Base-by-base conservation (phyloP, 345 rosid species). In the Firmiana major region DNA sequence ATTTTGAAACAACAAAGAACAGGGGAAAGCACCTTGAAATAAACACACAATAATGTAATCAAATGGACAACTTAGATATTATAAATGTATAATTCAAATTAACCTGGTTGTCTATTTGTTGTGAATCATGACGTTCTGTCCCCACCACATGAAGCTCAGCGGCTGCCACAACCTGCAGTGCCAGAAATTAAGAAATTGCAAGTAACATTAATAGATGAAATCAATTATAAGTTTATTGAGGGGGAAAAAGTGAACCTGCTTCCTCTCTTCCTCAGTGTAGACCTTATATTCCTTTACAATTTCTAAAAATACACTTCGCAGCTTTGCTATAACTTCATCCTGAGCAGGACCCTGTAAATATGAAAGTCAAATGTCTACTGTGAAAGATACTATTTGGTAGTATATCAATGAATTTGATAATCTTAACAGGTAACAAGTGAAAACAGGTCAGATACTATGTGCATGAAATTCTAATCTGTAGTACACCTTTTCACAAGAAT, bases 61-160 rank as follows among this genome's bases (percentile, higher is more conserved):
- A 45, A 53, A 67, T 0, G 10, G 68, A 19, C 34, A 57, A 64
- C 12, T 22, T 3, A 68, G 3, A 68, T 45, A 45, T 68, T 45
- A 68, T 58, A 46, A 68, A 75, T 46, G 40, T 43, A 64, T 62
- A n/a, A n/a, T 49, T 13, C 53, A 69, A 38, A 79, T 71, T 28
- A 79, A 95, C 99, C 94, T 93, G 99, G 84, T 95, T 95, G 79
- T 95, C 99, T 72, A 93, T 90, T 74, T 96, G 78, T 1, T 97
- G 96, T 51, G 99, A 93, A 83, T 95, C 99, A 68, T 95, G 99
- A 48, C 97, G 84, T 82, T 95, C 99, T 67, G 99, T 87, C 34
- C 98, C 99, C 63, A 95, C 91, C 73, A 95, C 99, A 66, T 95
- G 98, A 48, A 93, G 94, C 69, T 98, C 99, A 82, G 97, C 99